Conservation (phyloP, 164 flowering plant genomes). For the Aristolochia contorta region DNA sequence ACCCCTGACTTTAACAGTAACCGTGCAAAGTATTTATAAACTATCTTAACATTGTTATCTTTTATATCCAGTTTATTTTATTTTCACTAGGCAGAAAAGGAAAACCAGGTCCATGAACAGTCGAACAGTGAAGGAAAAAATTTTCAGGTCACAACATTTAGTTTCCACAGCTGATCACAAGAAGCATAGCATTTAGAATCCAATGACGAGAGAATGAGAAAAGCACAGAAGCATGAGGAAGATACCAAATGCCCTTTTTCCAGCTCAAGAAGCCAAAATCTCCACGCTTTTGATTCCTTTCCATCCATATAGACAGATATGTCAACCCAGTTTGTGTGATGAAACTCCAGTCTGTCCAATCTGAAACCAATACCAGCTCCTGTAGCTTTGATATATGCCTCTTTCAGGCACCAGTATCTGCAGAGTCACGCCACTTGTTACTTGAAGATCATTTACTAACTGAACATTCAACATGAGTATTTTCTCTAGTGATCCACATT, state of each 20-base stretch:
- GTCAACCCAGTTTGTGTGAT: slow-evolving; percentile 48
- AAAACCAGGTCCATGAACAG: too few species aligned
- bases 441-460: too few species aligned
- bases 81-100: too few species aligned
- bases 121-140: too few species aligned
- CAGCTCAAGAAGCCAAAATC: slow-evolving; percentile 55
- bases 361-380: slow-evolving; percentile 54
- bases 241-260: slow-evolving; percentile 46
- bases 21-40: too few species aligned
- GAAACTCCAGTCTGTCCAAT: slow-evolving; percentile 59
- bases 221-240: not conserved
- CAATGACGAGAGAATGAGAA: not conserved
- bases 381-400: slow-evolving; percentile 74
- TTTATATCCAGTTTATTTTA: too few species aligned
- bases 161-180: not conserved
- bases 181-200: not conserved
- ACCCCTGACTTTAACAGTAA: too few species aligned
- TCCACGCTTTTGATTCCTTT: slow-evolving; percentile 39
- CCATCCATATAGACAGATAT: slow-evolving; percentile 46
- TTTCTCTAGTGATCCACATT: too few species aligned
- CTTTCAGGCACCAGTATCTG: slow-evolving; percentile 90
- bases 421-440: slow-evolving; percentile 1
- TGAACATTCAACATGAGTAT: too few species aligned
- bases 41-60: too few species aligned
- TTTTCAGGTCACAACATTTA: not conserved